phyloP scores from a whole-genome alignment of 2,329 filamentous ascomycete species.

The Cercospora canescens region DNA sequence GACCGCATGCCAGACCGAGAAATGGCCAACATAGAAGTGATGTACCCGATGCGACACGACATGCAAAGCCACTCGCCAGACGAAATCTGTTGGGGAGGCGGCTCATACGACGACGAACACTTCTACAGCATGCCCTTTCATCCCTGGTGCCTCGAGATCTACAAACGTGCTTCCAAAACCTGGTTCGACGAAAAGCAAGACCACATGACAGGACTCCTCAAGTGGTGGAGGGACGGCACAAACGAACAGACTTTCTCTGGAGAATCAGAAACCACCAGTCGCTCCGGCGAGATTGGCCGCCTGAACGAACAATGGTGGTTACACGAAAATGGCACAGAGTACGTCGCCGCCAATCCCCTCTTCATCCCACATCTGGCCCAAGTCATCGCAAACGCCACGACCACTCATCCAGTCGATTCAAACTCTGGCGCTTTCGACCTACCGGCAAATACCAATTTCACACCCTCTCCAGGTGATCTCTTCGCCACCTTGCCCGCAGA shows the following conservation, averaged over 20 bases:
- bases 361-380: constrained; percentile 1
- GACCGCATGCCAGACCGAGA: constrained; percentile 6
- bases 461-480: background rate
- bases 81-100: background rate
- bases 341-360: constrained; percentile 13
- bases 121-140: constrained; percentile 17
- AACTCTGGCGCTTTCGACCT: background rate
- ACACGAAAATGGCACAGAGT: constrained; percentile 7
- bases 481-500: constrained; percentile 12
- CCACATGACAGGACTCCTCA: constrained; percentile 4
- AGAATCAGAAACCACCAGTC: background rate
- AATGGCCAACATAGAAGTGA: background rate
- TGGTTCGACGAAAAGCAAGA: background rate
- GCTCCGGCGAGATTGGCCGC: background rate
- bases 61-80: background rate
- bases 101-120: background rate
- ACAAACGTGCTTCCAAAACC: constrained; percentile 2
- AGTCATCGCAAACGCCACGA: background rate
- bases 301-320: constrained; percentile 17
- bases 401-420: background rate
- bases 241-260: background rate
- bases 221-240: constrained; percentile 1
- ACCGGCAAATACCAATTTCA: background rate
- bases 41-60: constrained; percentile 14
- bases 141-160: constrained; percentile 20